Evolutionary conservation across 345 rosid genomes (phyloP), one percentile per base, ranked within the genome.

Genomic region (Firmiana major): DNA sequence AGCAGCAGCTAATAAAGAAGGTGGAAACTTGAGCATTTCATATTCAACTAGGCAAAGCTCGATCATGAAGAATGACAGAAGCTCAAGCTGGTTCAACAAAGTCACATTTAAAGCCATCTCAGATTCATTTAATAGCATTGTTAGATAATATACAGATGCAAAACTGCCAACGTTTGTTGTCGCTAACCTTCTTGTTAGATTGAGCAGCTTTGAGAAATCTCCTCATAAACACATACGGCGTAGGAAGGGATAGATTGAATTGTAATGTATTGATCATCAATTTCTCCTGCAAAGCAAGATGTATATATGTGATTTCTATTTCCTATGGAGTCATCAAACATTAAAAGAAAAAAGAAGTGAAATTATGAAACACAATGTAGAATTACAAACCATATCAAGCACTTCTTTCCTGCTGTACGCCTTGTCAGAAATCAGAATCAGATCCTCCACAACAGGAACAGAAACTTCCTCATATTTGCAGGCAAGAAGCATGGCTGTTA

Each of bases 401-500:
- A 96, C 89, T 87, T 96, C 98, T 83, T 81, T 87, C 67, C 97
- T 88, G 75, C 80, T 86, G 83, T 96, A 93, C 34, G 99, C 99
- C 79, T 81, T 91, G 81, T 96, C 99, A 59, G 98, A 91, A 77
- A 96, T 96, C 63, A 93, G 69, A 78, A 93, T 91, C 24, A 96
- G 97, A 83, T 96, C 99, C 74, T 93, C 97, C 5, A 96, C 95
- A 48, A 96, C 97, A 0, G 99, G 99, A 77, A 96, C 97, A 24
- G 94, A 91, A 4, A 96, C 98, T 77, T 97, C 99, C 82, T 97
- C 99, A 45, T 94, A 97, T 75, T 97, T 97, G 90, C 98, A 97
- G 36, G 98, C 99, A 58, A 97, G 94, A n/a, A 38, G 91, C 97
- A 97, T 85, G 78, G 98, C 96, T 46, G 98, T 92, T 4, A 94